Conservation (phyloP, 805 yeast genomes). For the Kluyveromyces wickerhamii region DNA sequence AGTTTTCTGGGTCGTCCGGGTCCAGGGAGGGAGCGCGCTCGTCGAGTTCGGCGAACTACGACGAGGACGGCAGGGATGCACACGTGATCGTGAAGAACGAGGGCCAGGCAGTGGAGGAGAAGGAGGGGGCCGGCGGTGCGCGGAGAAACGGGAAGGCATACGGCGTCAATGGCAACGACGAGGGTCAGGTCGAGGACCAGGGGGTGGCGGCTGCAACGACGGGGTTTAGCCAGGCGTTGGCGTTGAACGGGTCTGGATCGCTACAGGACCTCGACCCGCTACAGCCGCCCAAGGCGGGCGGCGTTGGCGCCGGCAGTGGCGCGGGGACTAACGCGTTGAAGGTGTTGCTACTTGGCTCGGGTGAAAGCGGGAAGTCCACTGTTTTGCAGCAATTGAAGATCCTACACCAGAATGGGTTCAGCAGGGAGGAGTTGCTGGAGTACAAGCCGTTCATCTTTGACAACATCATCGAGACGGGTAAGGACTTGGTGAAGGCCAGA, state of each 20-base stretch:
- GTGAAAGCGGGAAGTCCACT: conserved; percentile 37
- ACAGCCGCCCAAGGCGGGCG: conserved; percentile 3
- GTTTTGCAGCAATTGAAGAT: conserved; percentile 35
- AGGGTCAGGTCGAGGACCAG: conserved; percentile 6
- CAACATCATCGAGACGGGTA: conserved; percentile 71
- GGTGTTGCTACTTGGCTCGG: conserved; percentile 76
- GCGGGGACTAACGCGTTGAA: conserved; percentile 32
- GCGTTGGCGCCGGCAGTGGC: conserved; percentile 4
- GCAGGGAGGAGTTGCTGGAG: conserved; percentile 53
- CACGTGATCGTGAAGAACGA: too few species aligned
- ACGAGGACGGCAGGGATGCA: too few species aligned
- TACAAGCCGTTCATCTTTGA: conserved; percentile 73
- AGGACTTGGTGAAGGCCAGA: conserved; percentile 61
- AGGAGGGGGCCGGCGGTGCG: background rate
- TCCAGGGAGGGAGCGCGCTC: background rate
- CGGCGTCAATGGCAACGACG: conserved; percentile 2
- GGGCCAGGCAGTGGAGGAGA: background rate
- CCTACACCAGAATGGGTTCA: conserved; percentile 30
- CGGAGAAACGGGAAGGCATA: background rate
- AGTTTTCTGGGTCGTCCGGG: background rate
- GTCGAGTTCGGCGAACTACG: too few species aligned
- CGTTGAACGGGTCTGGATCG: background rate
- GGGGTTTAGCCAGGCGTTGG: conserved; percentile 3
- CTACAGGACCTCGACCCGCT: background rate
- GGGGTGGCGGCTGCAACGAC: conserved; percentile 5